Conservation (phyloP, 208 protist genomes). For the Eutreptiella sp. region DNA sequence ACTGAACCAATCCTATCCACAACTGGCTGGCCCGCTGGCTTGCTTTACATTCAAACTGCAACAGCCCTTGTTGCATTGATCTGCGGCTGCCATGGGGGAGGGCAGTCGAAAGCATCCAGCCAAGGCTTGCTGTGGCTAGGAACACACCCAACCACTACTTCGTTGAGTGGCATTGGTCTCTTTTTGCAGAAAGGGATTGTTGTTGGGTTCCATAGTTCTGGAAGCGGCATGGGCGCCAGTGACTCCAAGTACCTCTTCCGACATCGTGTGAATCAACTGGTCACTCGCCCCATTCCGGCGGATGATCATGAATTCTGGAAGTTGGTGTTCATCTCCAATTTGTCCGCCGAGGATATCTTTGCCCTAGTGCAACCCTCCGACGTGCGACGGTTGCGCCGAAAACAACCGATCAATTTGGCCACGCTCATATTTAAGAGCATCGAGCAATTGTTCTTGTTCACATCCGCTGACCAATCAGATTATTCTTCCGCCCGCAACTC, state of each 20-base stretch:
- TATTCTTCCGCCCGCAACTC: constrained; percentile 12
- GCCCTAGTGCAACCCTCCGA: constrained; percentile 1
- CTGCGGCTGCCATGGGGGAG: too few relatives aligned
- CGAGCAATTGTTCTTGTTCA: constrained; percentile 15
- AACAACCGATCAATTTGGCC: constrained; percentile 10
- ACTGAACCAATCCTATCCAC: too few relatives aligned
- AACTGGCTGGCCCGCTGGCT: too few relatives aligned
- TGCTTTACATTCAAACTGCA: too few relatives aligned
- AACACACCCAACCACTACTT: too few relatives aligned
- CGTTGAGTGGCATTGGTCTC: too few relatives aligned
- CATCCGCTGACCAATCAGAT: too few relatives aligned
- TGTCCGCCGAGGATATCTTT: constrained; percentile 13
- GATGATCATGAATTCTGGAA: constrained; percentile 3
- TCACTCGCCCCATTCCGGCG: not conserved
- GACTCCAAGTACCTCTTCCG: constrained; percentile 5
- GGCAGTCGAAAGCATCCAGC: too few relatives aligned
- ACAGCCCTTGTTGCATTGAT: too few relatives aligned
- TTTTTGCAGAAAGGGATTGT: too few relatives aligned
- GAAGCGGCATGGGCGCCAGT: constrained; percentile 4
- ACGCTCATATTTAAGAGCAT: constrained; percentile 10
- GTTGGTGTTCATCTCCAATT: constrained; percentile 14
- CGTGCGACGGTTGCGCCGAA: not conserved
- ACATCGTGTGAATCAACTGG: not conserved
- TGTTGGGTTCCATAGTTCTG: too few relatives aligned
- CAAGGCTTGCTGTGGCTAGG: too few relatives aligned